Percentiles rank a stretch among this genome's conserved stretches.
phyloP scores from a whole-genome alignment of 495 filamentous ascomycete genomes.

The Massariosphaeria phaeospora region DNA sequence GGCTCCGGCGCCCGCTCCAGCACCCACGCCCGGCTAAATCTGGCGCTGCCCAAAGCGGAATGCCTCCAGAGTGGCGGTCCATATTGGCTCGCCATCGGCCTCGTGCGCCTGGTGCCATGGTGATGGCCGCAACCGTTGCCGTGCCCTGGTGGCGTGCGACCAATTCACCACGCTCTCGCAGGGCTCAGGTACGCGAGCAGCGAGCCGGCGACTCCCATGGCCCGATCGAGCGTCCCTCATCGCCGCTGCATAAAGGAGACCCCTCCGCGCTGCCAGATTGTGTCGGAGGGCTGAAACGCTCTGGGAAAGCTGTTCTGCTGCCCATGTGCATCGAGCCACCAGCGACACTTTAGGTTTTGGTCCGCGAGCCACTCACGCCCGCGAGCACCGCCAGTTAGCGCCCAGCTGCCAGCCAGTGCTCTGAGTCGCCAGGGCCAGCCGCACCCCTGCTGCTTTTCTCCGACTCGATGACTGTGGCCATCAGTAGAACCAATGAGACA shows the following conservation, averaged over 20 bases:
- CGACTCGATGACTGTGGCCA: slow-evolving; percentile 19
- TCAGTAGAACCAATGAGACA: slow-evolving; percentile 19
- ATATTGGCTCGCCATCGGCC: slow-evolving; percentile 15
- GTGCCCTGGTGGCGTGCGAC: slow-evolving; percentile 28
- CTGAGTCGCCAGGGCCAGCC: slow-evolving; percentile 14
- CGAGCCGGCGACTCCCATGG: slow-evolving; percentile 8
- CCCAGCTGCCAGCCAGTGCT: slow-evolving; percentile 16
- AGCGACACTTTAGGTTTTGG: slow-evolving; percentile 33
- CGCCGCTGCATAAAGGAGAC: slow-evolving; percentile 26
- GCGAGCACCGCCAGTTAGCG: slow-evolving; percentile 24
- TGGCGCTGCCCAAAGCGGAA: slow-evolving; percentile 21
- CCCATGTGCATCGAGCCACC: slow-evolving; percentile 26
- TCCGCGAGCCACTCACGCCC: slow-evolving; percentile 23
- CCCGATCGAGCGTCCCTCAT: slow-evolving; percentile 3
- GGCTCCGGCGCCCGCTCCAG: neutral
- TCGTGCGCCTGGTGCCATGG: slow-evolving; percentile 9
- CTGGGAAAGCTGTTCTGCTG: slow-evolving; percentile 12
- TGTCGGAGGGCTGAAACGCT: slow-evolving; percentile 30
- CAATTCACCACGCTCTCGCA: neutral
- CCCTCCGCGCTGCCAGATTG: slow-evolving; percentile 5
- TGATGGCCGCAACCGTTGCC: slow-evolving; percentile 25
- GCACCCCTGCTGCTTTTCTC: slow-evolving; percentile 30
- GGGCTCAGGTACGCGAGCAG: slow-evolving; percentile 25
- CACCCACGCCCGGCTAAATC: slow-evolving; percentile 34
- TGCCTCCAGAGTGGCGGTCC: slow-evolving; percentile 15